phyloP scores from a whole-genome alignment of 768 basidiomycete genomes.

The Trametes sanguinea region DNA sequence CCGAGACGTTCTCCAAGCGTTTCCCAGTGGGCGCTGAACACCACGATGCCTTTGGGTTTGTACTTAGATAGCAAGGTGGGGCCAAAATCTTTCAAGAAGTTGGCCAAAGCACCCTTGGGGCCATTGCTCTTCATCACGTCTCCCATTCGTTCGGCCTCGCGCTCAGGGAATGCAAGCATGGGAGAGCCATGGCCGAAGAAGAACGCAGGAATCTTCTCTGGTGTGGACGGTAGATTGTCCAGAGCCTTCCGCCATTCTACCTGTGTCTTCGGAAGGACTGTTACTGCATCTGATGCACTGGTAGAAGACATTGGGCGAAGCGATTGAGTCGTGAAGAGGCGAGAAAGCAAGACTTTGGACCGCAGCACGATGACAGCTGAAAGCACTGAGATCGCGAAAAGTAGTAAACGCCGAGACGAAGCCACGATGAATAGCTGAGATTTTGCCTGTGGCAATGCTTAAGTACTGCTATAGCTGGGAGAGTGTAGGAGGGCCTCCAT shows the following conservation, averaged over 20 bases:
- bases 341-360: conserved; percentile 21
- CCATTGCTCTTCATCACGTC: conserved; percentile 35
- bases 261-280: conserved; percentile 38
- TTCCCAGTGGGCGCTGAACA: conserved; percentile 87
- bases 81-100: conserved; percentile 68
- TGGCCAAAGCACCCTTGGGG: conserved; percentile 53
- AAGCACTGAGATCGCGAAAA: conserved; percentile 15
- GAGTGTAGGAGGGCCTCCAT: too few species aligned
- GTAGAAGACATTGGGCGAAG: conserved; percentile 22
- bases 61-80: conserved; percentile 67
- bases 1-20: conserved; percentile 58
- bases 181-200: conserved; percentile 77
- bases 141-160: conserved; percentile 7
- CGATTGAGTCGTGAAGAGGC: conserved; percentile 13
- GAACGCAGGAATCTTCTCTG: conserved; percentile 68
- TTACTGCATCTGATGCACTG: conserved; percentile 5
- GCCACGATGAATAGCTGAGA: conserved; percentile 1
- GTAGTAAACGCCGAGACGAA: not conserved
- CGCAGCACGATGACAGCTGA: conserved; percentile 21
- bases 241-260: conserved; percentile 55
- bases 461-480: too few species aligned
- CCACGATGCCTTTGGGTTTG: conserved; percentile 74
- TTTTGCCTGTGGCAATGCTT: too few species aligned
- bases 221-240: conserved; percentile 54
- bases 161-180: conserved; percentile 44